Evolutionary conservation across 768 basidiomycete species (phyloP).

Genomic region (Mycena filopes): DNA sequence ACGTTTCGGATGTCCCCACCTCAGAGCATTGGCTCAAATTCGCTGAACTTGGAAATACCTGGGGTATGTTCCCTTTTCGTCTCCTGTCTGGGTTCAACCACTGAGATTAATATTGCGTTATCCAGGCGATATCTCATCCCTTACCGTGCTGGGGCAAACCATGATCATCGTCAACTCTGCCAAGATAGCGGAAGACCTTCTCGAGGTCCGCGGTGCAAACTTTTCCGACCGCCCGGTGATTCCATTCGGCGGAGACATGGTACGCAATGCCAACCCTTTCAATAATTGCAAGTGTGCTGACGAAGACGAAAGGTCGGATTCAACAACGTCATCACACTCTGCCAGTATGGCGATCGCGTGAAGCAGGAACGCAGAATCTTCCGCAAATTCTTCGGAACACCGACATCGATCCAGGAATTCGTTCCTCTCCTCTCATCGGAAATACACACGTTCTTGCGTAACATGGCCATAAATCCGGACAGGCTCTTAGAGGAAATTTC

Average conservation of each 20-base stretch:
- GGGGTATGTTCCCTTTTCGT: neutral
- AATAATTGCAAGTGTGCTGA: no score
- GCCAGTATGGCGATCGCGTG: conserved; percentile 28
- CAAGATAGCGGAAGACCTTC: conserved; percentile 55
- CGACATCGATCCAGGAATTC: conserved; percentile 1
- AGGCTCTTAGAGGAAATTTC: neutral
- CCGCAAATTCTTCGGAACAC: conserved; percentile 21
- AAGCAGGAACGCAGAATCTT: conserved; percentile 29
- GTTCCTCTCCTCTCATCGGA: conserved; percentile 6
- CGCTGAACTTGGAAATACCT: neutral
- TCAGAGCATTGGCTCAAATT: neutral
- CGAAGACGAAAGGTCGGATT: no score
- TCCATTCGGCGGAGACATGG: conserved; percentile 51
- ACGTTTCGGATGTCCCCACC: neutral
- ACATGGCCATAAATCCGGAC: neutral
- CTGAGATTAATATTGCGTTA: neutral
- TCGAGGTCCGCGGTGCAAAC: conserved; percentile 61
- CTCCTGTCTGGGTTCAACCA: no score
- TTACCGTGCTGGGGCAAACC: conserved; percentile 53
- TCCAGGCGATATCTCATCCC: conserved; percentile 48
- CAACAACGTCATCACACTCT: conserved; percentile 22
- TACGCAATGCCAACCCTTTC: no score
- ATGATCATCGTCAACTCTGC: conserved; percentile 57
- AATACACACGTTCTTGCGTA: neutral
- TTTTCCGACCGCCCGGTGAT: conserved; percentile 66